Conservation (phyloP, 257 asterid genomes). For the Gentiana macrophylla region DNA sequence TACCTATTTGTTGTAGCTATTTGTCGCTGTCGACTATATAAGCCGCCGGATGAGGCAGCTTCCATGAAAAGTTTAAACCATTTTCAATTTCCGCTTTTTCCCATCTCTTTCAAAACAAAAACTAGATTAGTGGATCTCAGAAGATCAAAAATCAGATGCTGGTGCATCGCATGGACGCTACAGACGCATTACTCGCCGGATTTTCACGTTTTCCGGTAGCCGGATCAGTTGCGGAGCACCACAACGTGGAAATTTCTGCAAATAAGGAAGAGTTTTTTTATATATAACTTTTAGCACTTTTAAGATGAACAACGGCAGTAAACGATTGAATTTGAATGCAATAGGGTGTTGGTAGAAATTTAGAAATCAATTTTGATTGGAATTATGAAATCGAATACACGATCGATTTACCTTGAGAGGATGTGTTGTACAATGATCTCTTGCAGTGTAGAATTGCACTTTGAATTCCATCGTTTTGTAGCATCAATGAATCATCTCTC, state of each 20-base stretch:
- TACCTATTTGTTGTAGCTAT: background rate
- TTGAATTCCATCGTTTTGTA: slow-evolving; percentile 59
- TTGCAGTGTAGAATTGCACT: slow-evolving; percentile 85
- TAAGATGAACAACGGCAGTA: too few species aligned
- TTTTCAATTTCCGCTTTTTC: slow-evolving; percentile 10
- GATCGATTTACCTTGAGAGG: slow-evolving; percentile 28
- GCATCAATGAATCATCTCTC: slow-evolving; percentile 58
- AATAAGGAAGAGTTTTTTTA: too few species aligned
- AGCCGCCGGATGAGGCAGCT: too few species aligned
- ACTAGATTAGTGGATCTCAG: too few species aligned
- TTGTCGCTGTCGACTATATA: background rate
- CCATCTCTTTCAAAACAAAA: background rate
- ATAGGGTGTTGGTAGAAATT: too few species aligned
- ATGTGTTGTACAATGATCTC: slow-evolving; percentile 42
- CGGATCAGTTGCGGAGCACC: slow-evolving; percentile 6
- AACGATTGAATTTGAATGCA: too few species aligned
- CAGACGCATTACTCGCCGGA: background rate
- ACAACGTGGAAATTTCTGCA: slow-evolving; percentile 8
- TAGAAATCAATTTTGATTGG: too few species aligned
- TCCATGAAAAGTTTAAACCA: background rate
- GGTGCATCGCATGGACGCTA: slow-evolving; percentile 9
- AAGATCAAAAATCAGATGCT: slow-evolving; percentile 4
- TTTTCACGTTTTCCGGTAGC: slow-evolving; percentile 2
- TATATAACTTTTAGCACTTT: too few species aligned
- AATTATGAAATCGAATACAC: background rate